Conservation (phyloP, 2,329 filamentous ascomycete genomes). For the Proliferodiscus dingleyae region DNA sequence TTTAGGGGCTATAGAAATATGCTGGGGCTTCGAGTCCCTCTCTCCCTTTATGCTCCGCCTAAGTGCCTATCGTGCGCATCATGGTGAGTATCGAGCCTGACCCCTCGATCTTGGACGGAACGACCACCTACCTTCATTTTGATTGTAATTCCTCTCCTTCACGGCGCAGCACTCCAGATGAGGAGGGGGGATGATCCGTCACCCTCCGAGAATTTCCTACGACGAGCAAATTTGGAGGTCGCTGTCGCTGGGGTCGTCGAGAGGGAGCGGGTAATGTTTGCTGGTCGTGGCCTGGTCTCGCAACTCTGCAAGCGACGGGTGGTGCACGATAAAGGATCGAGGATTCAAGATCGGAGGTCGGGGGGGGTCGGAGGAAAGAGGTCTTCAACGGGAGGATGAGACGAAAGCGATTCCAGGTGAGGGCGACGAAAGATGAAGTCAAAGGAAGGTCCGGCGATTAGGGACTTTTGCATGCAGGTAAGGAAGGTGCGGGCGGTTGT, state of each 20-base stretch:
- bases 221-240: background rate
- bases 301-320: conserved; percentile 2
- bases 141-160: conserved; percentile 19
- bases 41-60: conserved; percentile 67
- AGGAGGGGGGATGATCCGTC: background rate
- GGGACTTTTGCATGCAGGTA: background rate
- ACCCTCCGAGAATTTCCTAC: conserved; percentile 4
- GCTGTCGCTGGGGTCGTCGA: conserved; percentile 1
- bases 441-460: background rate
- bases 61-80: conserved; percentile 45
- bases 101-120: conserved; percentile 4
- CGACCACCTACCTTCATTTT: conserved; percentile 26
- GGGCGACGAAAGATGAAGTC: background rate
- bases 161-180: conserved; percentile 12
- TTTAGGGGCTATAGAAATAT: conserved; percentile 65
- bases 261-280: background rate
- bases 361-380: background rate
- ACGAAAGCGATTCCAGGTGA: background rate
- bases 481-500: no score
- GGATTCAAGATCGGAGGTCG: background rate
- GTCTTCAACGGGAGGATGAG: background rate
- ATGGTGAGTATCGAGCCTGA: conserved; percentile 20
- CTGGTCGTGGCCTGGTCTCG: background rate
- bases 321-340: no score
- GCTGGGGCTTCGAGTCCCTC: conserved; percentile 56